phyloP scores from a whole-genome alignment of 345 rosid species.

The Iberis pinnata region DNA sequence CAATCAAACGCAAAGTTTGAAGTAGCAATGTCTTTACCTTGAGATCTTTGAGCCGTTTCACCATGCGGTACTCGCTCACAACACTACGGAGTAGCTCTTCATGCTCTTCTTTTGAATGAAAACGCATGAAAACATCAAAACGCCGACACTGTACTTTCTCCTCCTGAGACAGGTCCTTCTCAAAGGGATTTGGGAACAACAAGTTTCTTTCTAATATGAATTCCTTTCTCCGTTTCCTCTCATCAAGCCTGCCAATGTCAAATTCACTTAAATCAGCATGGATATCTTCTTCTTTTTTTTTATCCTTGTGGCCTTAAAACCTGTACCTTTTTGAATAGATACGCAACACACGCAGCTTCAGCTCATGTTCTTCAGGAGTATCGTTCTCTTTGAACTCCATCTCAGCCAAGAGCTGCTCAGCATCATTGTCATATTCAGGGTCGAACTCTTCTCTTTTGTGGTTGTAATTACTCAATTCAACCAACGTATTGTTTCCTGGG shows the following conservation, averaged over 20 bases:
- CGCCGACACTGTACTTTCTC: constrained; percentile 63
- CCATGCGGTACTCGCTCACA: constrained; percentile 61
- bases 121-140: constrained; percentile 84
- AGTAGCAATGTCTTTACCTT: constrained; percentile 39
- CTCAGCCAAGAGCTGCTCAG: constrained; percentile 91
- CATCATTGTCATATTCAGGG: constrained; percentile 91
- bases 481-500: constrained; percentile 52
- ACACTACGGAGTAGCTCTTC: constrained; percentile 70
- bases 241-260: constrained; percentile 66
- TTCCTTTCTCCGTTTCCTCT: constrained; percentile 88
- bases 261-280: constrained; percentile 8
- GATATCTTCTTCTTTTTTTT: background rate
- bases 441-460: constrained; percentile 82
- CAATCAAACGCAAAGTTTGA: constrained; percentile 10
- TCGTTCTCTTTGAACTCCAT: constrained; percentile 95
- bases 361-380: constrained; percentile 73
- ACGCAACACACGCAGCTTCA: constrained; percentile 75
- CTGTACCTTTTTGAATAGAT: constrained; percentile 76
- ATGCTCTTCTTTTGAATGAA: constrained; percentile 89
- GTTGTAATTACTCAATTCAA: constrained; percentile 75
- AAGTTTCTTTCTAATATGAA: constrained; percentile 81
- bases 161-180: constrained; percentile 75
- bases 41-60: constrained; percentile 67
- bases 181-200: constrained; percentile 59
- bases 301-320: constrained; percentile 7